Conservation (phyloP, 73 alveolate genomes). For the Paraurostyla sp. region DNA sequence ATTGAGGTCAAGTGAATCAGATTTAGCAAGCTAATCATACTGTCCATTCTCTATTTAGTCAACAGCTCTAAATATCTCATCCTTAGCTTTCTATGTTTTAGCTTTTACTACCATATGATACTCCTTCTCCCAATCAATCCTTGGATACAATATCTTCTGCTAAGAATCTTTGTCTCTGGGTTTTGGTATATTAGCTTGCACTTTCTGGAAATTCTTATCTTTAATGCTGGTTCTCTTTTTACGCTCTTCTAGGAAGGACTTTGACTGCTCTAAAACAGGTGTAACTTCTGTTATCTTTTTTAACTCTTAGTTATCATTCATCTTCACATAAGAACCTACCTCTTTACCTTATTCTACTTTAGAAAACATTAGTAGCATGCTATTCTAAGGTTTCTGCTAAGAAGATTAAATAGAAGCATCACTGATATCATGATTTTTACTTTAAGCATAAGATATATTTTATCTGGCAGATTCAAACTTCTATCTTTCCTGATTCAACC, state of each 20-base stretch:
- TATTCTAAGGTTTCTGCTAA: background rate
- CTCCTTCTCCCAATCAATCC: constrained; percentile 40
- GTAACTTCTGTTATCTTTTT: background rate
- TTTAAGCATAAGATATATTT: too few species aligned
- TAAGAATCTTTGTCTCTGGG: background rate
- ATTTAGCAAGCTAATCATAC: background rate
- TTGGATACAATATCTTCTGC: background rate
- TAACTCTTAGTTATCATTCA: background rate
- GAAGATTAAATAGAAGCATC: too few species aligned
- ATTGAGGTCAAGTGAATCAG: constrained; percentile 19
- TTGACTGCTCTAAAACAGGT: background rate
- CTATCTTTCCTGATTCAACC: too few species aligned
- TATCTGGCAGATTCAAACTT: too few species aligned
- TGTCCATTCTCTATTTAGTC: constrained; percentile 21
- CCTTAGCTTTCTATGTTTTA: constrained; percentile 7
- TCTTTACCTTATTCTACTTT: constrained; percentile 43
- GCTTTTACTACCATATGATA: background rate
- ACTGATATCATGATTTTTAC: too few species aligned
- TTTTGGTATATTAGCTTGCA: background rate
- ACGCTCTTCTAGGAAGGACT: background rate
- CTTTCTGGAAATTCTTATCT: constrained; percentile 27
- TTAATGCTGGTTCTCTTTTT: background rate
- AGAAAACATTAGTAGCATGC: background rate
- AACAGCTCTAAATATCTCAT: background rate
- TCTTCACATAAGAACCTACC: background rate